These are phyloP conservation scores for Pseudocercospora cruenta DNA, from an alignment of 2,329 filamentous ascomycete species.

Conservation along the genomic window DNA sequence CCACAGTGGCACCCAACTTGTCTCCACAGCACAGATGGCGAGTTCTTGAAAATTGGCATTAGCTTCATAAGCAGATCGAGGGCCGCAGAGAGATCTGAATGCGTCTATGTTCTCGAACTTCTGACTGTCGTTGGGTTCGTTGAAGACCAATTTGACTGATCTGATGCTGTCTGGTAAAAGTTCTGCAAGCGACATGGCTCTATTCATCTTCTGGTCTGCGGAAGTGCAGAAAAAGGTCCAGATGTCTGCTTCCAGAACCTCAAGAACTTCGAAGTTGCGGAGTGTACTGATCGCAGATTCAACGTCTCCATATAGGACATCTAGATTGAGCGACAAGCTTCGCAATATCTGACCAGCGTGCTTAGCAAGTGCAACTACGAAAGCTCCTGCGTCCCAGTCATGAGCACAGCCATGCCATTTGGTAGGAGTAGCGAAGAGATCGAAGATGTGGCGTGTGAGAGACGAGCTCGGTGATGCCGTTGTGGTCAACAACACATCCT, in stretches of 20 bases:
- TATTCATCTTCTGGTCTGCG: background rate
- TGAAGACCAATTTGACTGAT: background rate
- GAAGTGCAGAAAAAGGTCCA: background rate
- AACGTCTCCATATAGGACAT: constrained; percentile 1
- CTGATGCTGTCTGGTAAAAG: background rate
- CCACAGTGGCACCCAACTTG: background rate
- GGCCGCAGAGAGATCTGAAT: background rate
- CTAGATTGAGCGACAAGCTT: constrained; percentile 7
- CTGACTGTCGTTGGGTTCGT: background rate
- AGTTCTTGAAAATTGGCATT: background rate
- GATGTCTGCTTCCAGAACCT: constrained; percentile 10
- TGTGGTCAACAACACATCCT: constrained; percentile 13
- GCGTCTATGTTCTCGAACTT: background rate
- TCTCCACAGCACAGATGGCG: background rate
- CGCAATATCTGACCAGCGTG: constrained; percentile 2
- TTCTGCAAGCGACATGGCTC: background rate
- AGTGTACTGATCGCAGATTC: constrained; percentile 12
- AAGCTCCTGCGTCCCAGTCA: constrained; percentile 16
- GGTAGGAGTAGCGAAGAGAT: constrained; percentile 15
- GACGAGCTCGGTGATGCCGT: constrained; percentile 12
- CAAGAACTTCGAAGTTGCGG: constrained; percentile 12
- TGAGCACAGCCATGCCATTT: constrained; percentile 19
- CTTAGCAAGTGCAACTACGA: constrained; percentile 10
- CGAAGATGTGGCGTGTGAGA: constrained; percentile 7
- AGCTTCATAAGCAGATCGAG: background rate